Base-by-base conservation (phyloP, 129 eudicot species). In the Chrysanthemum makinoi region DNA sequence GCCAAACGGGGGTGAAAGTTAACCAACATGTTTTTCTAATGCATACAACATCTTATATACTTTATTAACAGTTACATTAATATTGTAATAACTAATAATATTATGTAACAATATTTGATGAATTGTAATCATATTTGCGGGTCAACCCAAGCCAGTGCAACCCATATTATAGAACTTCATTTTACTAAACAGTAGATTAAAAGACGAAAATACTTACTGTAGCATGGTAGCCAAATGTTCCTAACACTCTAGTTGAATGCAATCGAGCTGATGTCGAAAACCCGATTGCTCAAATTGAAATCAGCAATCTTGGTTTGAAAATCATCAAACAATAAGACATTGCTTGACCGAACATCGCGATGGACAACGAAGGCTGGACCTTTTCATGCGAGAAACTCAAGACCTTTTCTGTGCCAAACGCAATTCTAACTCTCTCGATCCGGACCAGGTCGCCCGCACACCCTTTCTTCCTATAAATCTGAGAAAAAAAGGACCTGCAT, bases 221-320 rank as follows among this genome's bases (percentile, higher is more conserved):
- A 83, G 97, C 99, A 81, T 95, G 99, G 81, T 95, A 90, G 64
- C 97, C 97, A 79, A 90, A 95, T 65, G 97, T 95, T 69, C 97
- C 99, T 78, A 90, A 74, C 63, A 90, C 97, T 81, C 99, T 88
- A 17, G 99, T 95, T 5, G 99, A 95, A 76, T 95, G 99, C 75
- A 90, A 72, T 44, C 96, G 84, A 53, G 99, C 99, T 14, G 97
- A 95, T 86, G 43, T 95, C 99, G 28, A 97, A 95, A 66, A 96
- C 79, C 83, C 85, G 96, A 78, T 67, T 95, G 16, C 93, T 84
- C 82, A 95, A 81, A 81, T 77, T 87, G 77, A 94, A 90, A 79
- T 94, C 99, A 10, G 99, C 99, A 2, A 95, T 86, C 77, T 95
- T 95, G 48, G 99, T 65, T 43, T 81, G 66, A 76, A 81, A 95